Evolutionary conservation across 1,284 basidiomycete genomes (phyloP).

Genomic region (Microbotryum silenes-acaulis): DNA sequence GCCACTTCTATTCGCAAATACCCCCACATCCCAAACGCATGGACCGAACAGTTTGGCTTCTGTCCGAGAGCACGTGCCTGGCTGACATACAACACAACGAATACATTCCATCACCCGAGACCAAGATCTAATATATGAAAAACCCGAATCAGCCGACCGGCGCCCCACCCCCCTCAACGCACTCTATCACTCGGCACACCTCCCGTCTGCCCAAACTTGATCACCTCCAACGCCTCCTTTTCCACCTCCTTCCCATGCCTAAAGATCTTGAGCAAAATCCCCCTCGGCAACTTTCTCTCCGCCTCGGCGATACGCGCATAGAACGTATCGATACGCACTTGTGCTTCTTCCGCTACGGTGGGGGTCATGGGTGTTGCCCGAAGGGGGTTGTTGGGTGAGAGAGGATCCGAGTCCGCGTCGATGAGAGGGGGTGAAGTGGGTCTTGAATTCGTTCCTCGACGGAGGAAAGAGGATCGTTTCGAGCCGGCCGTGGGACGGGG

Average conservation of each 20-base stretch:
- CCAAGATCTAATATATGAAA: no score
- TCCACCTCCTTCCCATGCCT: conserved; percentile 27
- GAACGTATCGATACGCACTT: conserved; percentile 25
- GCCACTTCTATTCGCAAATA: no score
- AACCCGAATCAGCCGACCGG: no score
- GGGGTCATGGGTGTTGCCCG: conserved; percentile 11
- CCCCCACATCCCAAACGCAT: no score
- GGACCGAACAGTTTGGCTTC: no score
- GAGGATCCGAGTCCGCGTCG: conserved; percentile 22
- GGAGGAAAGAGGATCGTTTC: background rate
- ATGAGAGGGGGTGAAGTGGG: background rate
- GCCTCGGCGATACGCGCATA: conserved; percentile 23
- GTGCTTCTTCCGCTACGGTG: conserved; percentile 3
- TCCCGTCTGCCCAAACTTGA: background rate
- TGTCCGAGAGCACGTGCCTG: no score
- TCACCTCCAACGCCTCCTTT: background rate
- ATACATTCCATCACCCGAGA: no score
- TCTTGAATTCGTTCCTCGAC: background rate
- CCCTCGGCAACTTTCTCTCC: conserved; percentile 19
- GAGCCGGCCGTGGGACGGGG: background rate
- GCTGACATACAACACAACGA: no score
- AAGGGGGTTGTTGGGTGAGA: conserved; percentile 36
- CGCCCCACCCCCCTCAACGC: no score
- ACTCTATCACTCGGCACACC: no score
- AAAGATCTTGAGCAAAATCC: conserved; percentile 28